Conservation (phyloP, 768 basidiomycete genomes). For the Butyriboletus loyo region DNA sequence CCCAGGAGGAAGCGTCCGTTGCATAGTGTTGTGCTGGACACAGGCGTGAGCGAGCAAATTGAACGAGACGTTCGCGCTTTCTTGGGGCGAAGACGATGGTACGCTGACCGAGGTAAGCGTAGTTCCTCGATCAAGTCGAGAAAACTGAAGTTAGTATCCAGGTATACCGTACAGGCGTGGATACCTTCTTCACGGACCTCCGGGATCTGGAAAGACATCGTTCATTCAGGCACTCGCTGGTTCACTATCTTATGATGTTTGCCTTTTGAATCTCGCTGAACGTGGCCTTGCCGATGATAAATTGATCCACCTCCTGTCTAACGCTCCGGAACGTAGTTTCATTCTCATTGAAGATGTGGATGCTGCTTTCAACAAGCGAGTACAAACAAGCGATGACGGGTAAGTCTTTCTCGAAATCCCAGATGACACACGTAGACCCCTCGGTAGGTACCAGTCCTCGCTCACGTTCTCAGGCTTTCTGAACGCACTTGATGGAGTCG, state of each 20-base stretch:
- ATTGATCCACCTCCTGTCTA: slow-evolving; percentile 87
- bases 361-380: slow-evolving; percentile 92
- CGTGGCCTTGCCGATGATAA: slow-evolving; percentile 96
- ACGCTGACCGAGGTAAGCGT: slow-evolving; percentile 84
- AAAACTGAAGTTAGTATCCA: slow-evolving; percentile 31
- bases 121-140: neutral
- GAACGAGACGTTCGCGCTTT: slow-evolving; percentile 79
- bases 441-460: slow-evolving; percentile 80
- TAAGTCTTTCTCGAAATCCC: slow-evolving; percentile 36
- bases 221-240: slow-evolving; percentile 98
- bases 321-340: slow-evolving; percentile 89
- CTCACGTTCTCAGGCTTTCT: slow-evolving; percentile 98
- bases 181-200: slow-evolving; percentile 92
- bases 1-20: slow-evolving; percentile 85
- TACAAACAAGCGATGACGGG: slow-evolving; percentile 91
- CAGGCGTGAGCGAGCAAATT: slow-evolving; percentile 83
- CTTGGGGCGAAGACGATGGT: slow-evolving; percentile 84
- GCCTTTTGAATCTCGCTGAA: slow-evolving; percentile 92
- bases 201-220: slow-evolving; percentile 97
- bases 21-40: slow-evolving; percentile 82
- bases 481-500: slow-evolving; percentile 96
- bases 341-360: slow-evolving; percentile 98
- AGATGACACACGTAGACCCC: slow-evolving; percentile 11
- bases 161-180: slow-evolving; percentile 97
- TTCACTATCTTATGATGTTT: slow-evolving; percentile 90